Base-by-base conservation (phyloP, 148 eudicot genomes). In the Salicornia ramosissima region DNA sequence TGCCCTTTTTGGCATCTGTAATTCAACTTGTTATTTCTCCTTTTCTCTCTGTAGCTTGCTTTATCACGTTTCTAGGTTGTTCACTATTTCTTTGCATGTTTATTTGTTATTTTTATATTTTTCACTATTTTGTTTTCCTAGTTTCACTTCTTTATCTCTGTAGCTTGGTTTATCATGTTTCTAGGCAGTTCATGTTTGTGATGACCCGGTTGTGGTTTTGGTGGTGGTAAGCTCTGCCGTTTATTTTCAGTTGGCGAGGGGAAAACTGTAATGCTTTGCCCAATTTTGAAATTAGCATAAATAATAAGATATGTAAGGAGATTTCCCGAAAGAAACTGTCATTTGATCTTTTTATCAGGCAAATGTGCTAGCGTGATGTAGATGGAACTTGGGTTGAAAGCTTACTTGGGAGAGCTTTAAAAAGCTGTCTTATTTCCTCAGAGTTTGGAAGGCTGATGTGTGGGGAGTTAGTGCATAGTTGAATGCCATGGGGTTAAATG, bases 1-100 rank as follows among this genome's bases (percentile, higher is more conserved):
- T 53, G 10, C 72, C 64, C 56, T 71, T n/a, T 51, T 77, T 28
- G 59, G 65, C 43, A 71, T 58, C 67, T 75, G 30, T 61, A 18
- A 28, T 36, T 73, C 52, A 0, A 39, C 64, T 60, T 72, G 66
- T 49, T 51, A 36, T 56, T 67, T 31, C 21, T 29, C 42, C 47
- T 30, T 33, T 22, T 53, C 24, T 36, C n/a, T 30, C 25, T 56
- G 29, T 58, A 16, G 53, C 19, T 52, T 63, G 43, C 39, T 70
- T 46, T 64, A 10, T 51, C 31, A 30, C 67, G 64, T 39, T 69
- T 11, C 39, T 70, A 28, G 29, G 67, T 67, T 21, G 36, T 62
- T 53, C n/a, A 36, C 31, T 47, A 10, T 62, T 46, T 64, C 57
- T 71, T 40, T 69, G 63, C 71, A 39, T 74, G 67, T 22, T 65